Conservation (phyloP, 805 yeast genomes). For the Kuraishia piskuri region DNA sequence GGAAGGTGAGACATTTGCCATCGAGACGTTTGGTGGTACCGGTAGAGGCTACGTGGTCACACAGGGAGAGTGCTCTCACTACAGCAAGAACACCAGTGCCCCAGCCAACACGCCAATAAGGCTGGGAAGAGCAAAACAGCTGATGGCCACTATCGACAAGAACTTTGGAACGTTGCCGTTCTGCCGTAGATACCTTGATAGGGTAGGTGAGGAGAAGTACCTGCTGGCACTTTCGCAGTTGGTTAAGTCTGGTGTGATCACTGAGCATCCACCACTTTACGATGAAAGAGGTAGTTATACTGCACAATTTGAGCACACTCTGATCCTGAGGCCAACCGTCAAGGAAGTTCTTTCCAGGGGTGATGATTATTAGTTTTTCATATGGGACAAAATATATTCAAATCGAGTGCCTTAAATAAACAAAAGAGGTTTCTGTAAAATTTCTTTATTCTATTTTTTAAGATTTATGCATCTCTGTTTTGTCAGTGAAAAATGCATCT, state of each 20-base stretch:
- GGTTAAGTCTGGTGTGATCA: slow-evolving; percentile 80
- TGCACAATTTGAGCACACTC: slow-evolving; percentile 95
- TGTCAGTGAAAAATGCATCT: no score
- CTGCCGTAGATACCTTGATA: slow-evolving; percentile 91
- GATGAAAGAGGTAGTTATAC: slow-evolving; percentile 84
- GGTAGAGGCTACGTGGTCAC: slow-evolving; percentile 85
- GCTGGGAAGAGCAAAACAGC: slow-evolving; percentile 57
- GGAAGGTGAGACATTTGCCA: slow-evolving; percentile 96
- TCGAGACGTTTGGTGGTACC: slow-evolving; percentile 96
- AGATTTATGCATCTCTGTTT: no score
- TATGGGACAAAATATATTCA: background rate
- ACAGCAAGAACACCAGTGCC: slow-evolving; percentile 53
- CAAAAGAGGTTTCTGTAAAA: background rate
- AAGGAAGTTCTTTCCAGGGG: slow-evolving; percentile 96
- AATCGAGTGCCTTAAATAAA: no score
- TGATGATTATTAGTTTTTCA: slow-evolving; percentile 62
- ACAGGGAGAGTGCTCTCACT: slow-evolving; percentile 93
- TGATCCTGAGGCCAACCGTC: slow-evolving; percentile 78
- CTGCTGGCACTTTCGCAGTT: slow-evolving; percentile 77
- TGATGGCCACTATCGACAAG: slow-evolving; percentile 62
- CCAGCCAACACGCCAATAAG: slow-evolving; percentile 44
- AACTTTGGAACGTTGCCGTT: slow-evolving; percentile 93
- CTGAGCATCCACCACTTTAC: slow-evolving; percentile 88
- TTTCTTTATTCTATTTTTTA: background rate
- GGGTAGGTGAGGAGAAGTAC: slow-evolving; percentile 87